Base-by-base conservation (phyloP, 768 basidiomycete species). In the Amanita pseudoporphyria region DNA sequence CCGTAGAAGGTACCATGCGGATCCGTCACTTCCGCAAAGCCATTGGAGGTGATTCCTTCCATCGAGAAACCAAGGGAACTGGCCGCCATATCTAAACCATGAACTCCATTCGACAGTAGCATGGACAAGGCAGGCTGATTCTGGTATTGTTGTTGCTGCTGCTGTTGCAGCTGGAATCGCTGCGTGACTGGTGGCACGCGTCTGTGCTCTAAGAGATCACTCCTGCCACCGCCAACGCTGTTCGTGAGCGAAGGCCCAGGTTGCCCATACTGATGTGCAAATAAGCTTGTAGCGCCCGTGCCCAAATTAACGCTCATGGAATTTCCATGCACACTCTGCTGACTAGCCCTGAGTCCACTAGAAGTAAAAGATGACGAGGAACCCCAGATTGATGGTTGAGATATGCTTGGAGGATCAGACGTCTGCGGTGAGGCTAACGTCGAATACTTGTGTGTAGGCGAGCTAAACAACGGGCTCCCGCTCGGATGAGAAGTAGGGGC, bases 371-470 rank as follows among this genome's bases (percentile, higher is more conserved):
- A 57, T 22, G 66, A 53, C 32, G 65, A 59, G 6, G 49, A 6
- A 21, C 48, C 32, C 71, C 71, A 71, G 9, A 64, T 65, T 16
- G 67, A 62, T 32, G 66, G 65, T 41, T 69, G 70, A 3, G 66
- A 56, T 36, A 58, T 43, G 21, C 66, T 45, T 62, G 62, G 16
- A 60, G 57, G 7, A 56, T 52, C 16, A 57, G 47, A 19, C 49
- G 49, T 4, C 62, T 57, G 43, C 54, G 56, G 45, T 63, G 61
- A 24, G 63, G 66, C 13, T 58, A 62, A 10, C 56, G 61, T 19
- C 61, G 68, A 54, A 50, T 43, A 50, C 31, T 50, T 40, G 21
- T 32, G 49, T 19, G 49, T 42, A 7, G 49, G 49, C 5, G 49
- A 50, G 7, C 18, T 26, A 32, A 50, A 36, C 14, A 50, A 19